These are phyloP conservation scores for Phytophthora idaei DNA, from an alignment of 352 stramenopile genomes.

Conservation along the genomic window DNA sequence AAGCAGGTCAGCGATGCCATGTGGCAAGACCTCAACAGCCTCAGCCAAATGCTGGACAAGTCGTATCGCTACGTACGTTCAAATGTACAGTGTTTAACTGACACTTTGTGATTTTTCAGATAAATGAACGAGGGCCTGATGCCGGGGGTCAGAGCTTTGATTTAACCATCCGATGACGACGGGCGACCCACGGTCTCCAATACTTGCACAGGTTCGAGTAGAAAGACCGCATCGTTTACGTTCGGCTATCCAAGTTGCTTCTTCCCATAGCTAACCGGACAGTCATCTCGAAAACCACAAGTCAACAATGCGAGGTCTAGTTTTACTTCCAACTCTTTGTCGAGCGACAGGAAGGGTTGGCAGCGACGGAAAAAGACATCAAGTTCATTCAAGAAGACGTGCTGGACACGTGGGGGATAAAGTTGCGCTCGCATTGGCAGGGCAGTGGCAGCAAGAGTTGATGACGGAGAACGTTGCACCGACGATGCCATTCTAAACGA, in stretches of 20 bases:
- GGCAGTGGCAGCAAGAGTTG: neutral
- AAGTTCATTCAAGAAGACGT: slow-evolving; percentile 15
- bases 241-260: slow-evolving; percentile 11
- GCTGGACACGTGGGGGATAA: neutral
- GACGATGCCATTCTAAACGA: neutral
- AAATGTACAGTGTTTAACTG: neutral
- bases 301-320: slow-evolving; percentile 1
- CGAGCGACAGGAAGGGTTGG: slow-evolving; percentile 5
- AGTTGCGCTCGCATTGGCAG: slow-evolving; percentile 1
- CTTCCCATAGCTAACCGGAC: slow-evolving; percentile 1
- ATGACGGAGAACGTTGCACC: neutral
- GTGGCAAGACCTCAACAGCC: neutral
- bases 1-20: neutral
- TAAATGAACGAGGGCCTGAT: slow-evolving; percentile 4
- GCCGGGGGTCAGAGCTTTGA: slow-evolving; percentile 9
- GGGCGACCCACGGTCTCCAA: slow-evolving; percentile 1
- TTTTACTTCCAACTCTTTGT: slow-evolving; percentile 18
- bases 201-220: slow-evolving; percentile 14
- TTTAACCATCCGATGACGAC: slow-evolving; percentile 6
- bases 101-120: neutral
- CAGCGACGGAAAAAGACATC: slow-evolving; percentile 2
- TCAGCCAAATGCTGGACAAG: neutral
- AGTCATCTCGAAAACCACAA: slow-evolving; percentile 8
- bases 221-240: slow-evolving; percentile 7
- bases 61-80: neutral